Evolutionary conservation across 257 asterid genomes (phyloP), one percentile per base, ranked within the genome.

Genomic region (Salvia miltiorrhiza): DNA sequence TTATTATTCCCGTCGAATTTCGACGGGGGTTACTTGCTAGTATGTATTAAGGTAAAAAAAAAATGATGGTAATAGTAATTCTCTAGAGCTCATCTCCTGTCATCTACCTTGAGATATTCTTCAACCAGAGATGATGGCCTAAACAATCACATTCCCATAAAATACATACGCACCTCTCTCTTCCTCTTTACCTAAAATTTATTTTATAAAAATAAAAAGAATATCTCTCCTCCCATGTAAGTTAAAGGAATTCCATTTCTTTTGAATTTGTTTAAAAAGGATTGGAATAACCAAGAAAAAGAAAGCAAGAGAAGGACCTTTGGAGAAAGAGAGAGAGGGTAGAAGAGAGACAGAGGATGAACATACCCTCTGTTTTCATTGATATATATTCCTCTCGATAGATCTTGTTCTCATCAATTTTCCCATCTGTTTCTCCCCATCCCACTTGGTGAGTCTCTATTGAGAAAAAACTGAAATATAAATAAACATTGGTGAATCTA

Each of bases 341-440:
- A 60, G 78, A 69, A 54, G 81, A 70, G 76, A 73, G 83, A 66
- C 61, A 68, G 85, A 82, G 84, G 87, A 86, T 86, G 86, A 81
- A 78, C 85, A 75, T 62, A 84, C 80, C 86, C 84, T 81, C 88
- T 81, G 83, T 84, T 81, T 79, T 83, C 83, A 73, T 84, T 71
- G 69, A 65, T 78, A 77, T 73, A 79, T 80, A 79, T 81, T 77
- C 88, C 76, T 82, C 84, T 82, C 81, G 60, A 76, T 84, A 86
- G 94, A 90, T 88, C 97, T 88, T 86, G 79, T 73, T 81, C 81
- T 74, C 75, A 68, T 67, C 77, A 64, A 71, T 58, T 77, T 76
- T 73, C 78, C 47, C 24, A 53, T 75, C 79, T 75, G 43, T 77
- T 73, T 70, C 52, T 75, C 68, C 66, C 76, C 70, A 74, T 52